Conservation (phyloP, 345 rosid genomes). For the Aquilaria sinensis region DNA sequence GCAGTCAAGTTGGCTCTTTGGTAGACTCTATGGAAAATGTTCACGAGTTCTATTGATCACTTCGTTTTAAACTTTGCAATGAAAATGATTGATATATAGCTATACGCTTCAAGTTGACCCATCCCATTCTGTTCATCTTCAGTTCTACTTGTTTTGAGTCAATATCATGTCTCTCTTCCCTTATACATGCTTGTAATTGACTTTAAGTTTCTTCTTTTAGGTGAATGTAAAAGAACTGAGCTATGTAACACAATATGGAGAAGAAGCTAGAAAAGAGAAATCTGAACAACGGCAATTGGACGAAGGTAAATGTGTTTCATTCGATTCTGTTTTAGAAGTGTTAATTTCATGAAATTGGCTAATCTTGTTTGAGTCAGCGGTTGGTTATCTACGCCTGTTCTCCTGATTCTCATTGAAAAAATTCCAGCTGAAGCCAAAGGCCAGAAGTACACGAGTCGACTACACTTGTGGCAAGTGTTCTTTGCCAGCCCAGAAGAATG, state of each 20-base stretch:
- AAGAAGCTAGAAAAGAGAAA: conserved; percentile 9
- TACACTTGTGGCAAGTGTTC: conserved; percentile 72
- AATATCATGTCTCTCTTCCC: too few species aligned
- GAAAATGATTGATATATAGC: too few species aligned
- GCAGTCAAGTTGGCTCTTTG: too few species aligned
- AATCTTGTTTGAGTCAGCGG: not conserved
- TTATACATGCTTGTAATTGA: too few species aligned
- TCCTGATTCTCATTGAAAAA: not conserved
- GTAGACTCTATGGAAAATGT: too few species aligned
- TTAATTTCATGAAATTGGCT: not conserved
- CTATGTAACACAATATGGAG: conserved; percentile 33
- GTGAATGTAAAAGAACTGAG: conserved; percentile 47
- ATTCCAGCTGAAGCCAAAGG: conserved; percentile 28
- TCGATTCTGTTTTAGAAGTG: not conserved
- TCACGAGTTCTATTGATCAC: too few species aligned
- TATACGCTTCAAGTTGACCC: too few species aligned
- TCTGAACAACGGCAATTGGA: conserved; percentile 17
- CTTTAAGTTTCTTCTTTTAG: conserved; percentile 28
- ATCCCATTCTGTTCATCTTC: too few species aligned
- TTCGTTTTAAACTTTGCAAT: too few species aligned
- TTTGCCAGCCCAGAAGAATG: conserved; percentile 65
- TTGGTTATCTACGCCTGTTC: conserved; percentile 2
- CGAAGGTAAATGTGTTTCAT: conserved; percentile 25
- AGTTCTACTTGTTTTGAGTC: too few species aligned
- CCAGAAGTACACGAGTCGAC: conserved; percentile 18